A percentile compares a stretch with the other conserved stretches of the same genome.
phyloP scores from a whole-genome alignment of 768 basidiomycete species.

The Termitomyces sp. region DNA sequence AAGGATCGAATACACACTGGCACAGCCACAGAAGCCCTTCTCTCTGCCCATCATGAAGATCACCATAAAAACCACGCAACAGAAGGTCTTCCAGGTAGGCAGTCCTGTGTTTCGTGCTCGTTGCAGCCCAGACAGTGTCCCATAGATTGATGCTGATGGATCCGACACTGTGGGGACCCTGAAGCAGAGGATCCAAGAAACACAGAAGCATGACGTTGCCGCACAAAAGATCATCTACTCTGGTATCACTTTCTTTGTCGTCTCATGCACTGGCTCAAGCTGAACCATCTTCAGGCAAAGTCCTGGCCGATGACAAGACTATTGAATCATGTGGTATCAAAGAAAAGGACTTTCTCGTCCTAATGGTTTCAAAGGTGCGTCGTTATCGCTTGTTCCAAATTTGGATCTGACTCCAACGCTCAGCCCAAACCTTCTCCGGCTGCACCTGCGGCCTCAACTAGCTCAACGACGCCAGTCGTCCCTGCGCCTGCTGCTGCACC shows the following conservation, averaged over 20 bases:
- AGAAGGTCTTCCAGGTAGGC: slow-evolving; percentile 81
- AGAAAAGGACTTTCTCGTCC: slow-evolving; percentile 98
- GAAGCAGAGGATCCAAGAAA: slow-evolving; percentile 79
- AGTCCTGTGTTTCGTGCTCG: slow-evolving; percentile 13
- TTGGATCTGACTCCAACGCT: slow-evolving; percentile 21
- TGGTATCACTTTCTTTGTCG: slow-evolving; percentile 46
- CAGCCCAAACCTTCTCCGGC: slow-evolving; percentile 29
- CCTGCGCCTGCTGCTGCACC: slow-evolving; percentile 24
- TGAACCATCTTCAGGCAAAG: slow-evolving; percentile 63
- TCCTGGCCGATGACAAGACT: slow-evolving; percentile 84
- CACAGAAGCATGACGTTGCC: slow-evolving; percentile 71
- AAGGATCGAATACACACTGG: not conserved
- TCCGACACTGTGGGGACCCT: slow-evolving; percentile 72
- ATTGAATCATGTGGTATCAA: slow-evolving; percentile 89
- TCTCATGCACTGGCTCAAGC: not conserved
- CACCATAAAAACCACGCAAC: slow-evolving; percentile 92
- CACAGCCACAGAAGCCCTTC: slow-evolving; percentile 13
- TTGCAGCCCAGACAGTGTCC: not conserved
- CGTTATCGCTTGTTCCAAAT: slow-evolving; percentile 7
- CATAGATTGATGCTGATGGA: slow-evolving; percentile 74
- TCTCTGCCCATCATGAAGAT: slow-evolving; percentile 68
- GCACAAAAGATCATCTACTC: slow-evolving; percentile 94
- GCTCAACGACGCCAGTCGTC: slow-evolving; percentile 30
- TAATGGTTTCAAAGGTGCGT: slow-evolving; percentile 94
- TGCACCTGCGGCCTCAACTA: slow-evolving; percentile 32